Evolutionary conservation across 805 yeast species (phyloP), one percentile per base, ranked within the genome.

Genomic region (Hanseniaspora singularis): DNA sequence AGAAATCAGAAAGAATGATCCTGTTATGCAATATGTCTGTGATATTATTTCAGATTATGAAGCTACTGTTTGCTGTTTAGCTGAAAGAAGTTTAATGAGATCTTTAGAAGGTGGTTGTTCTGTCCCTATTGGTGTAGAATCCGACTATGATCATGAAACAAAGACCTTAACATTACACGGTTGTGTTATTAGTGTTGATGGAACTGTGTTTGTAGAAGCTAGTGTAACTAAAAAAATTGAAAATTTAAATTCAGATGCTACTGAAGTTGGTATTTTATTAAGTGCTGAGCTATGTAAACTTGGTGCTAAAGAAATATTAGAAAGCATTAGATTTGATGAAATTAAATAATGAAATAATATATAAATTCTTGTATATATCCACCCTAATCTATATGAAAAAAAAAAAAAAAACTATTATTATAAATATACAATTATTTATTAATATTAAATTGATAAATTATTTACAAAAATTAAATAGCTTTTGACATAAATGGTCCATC

Each of bases 401-500:
- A 7, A 26, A 26, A 14, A 19, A 19, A 34, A 19, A 4, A 5
- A 34, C 18, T 38, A 38, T 38, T 38, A 26, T 18, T n/a, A 24
- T 16, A 24, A n/a, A n/a, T n/a, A n/a, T n/a, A n/a, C n/a, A n/a
- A n/a, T 10, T 31, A 12, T 31, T 31, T 31, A 31, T 31, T 31
- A 12, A 8, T 31, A 15, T 31, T 31, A 14, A 8, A 6, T 10
- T 31, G 7, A 31, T 31, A 10, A 31, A 31, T 12, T 10, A 8
- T 15, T 12, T 31, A 31, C 24, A 23, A 14, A 16, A 19, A 10
- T 53, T 51, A 57, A 23, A 65, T 54, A 43, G 46, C 51, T 53
- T 82, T 92, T n/a, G 97, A 88, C 98, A 92, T 92, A 64, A 73
- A 92, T 14, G 97, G 97, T 2, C 98, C 98, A 58, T 92, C 98